These are phyloP conservation scores for Salvia sclarea DNA, from an alignment of 305 asterid species.

Conservation along the genomic window DNA sequence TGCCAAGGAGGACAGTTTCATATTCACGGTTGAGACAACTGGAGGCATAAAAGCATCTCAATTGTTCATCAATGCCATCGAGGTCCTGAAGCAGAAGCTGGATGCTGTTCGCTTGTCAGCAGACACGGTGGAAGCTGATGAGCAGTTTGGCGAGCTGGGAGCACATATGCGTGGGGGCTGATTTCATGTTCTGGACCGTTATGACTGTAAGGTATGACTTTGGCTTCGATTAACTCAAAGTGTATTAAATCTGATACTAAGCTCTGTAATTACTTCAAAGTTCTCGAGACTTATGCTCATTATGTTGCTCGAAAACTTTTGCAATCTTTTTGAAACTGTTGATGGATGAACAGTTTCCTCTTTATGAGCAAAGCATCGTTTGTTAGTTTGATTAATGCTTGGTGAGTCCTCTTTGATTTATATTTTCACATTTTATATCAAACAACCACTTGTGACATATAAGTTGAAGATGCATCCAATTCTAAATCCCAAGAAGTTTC, in stretches of 20 bases:
- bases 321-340: background rate
- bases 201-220: background rate
- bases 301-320: slow-evolving; percentile 10
- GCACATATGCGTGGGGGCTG: slow-evolving; percentile 99
- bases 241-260: slow-evolving; percentile 26
- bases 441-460: no score
- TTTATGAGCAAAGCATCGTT: background rate
- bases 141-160: slow-evolving; percentile 95
- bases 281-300: slow-evolving; percentile 1
- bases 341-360: slow-evolving; percentile 2
- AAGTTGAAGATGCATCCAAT: background rate
- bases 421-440: background rate
- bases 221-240: slow-evolving; percentile 19
- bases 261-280: slow-evolving; percentile 30
- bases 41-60: slow-evolving; percentile 91
- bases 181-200: slow-evolving; percentile 20
- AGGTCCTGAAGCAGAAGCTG: slow-evolving; percentile 80
- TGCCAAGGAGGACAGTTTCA: slow-evolving; percentile 88
- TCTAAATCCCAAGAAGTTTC: background rate
- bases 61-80: slow-evolving; percentile 79
- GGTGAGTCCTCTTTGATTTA: background rate
- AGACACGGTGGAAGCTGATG: slow-evolving; percentile 96
- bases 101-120: slow-evolving; percentile 94
- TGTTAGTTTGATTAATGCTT: background rate
- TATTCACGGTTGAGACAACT: slow-evolving; percentile 88